Percentiles rank a stretch among this genome's conserved stretches.
These are phyloP conservation scores for Zoysia japonica DNA, from an alignment of 176 grass and related monocot genomes.

Conservation along the genomic window DNA sequence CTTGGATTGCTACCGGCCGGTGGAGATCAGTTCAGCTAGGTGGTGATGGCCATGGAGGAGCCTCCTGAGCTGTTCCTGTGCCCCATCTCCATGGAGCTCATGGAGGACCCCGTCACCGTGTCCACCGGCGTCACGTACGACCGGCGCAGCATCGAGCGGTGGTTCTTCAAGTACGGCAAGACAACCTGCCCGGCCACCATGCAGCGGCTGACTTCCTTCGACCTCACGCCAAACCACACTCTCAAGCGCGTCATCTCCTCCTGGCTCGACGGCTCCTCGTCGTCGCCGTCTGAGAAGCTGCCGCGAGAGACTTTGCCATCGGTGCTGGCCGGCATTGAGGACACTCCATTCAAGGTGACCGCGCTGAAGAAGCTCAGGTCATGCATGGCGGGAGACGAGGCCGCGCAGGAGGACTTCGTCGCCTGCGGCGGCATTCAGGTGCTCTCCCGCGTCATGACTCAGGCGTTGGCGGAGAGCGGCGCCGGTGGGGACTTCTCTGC, in stretches of 20 bases:
- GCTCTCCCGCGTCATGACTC: constrained; percentile 51
- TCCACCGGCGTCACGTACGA: constrained; percentile 91
- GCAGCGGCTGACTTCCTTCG: constrained; percentile 56
- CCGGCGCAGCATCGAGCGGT: constrained; percentile 77
- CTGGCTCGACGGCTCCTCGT: constrained; percentile 46
- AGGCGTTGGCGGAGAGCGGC: constrained; percentile 41
- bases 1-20: background rate
- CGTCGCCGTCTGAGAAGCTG: background rate
- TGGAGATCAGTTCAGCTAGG: constrained; percentile 1
- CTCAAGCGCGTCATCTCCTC: constrained; percentile 76
- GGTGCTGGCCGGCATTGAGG: constrained; percentile 44
- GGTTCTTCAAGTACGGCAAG: constrained; percentile 70
- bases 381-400: constrained; percentile 43
- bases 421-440: constrained; percentile 46
- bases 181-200: constrained; percentile 83
- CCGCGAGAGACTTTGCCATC: constrained; percentile 44
- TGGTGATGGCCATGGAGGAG: constrained; percentile 39
- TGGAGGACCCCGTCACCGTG: constrained; percentile 82
- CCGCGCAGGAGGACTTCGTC: constrained; percentile 53
- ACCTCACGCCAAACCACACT: constrained; percentile 87
- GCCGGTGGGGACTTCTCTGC: constrained; percentile 50
- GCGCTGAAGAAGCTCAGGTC: constrained; percentile 54
- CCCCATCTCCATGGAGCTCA: constrained; percentile 91
- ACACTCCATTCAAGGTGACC: constrained; percentile 78
- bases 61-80: constrained; percentile 65